Base-by-base conservation (phyloP, 2,329 filamentous ascomycete species). In the Alternaria incomplexa region DNA sequence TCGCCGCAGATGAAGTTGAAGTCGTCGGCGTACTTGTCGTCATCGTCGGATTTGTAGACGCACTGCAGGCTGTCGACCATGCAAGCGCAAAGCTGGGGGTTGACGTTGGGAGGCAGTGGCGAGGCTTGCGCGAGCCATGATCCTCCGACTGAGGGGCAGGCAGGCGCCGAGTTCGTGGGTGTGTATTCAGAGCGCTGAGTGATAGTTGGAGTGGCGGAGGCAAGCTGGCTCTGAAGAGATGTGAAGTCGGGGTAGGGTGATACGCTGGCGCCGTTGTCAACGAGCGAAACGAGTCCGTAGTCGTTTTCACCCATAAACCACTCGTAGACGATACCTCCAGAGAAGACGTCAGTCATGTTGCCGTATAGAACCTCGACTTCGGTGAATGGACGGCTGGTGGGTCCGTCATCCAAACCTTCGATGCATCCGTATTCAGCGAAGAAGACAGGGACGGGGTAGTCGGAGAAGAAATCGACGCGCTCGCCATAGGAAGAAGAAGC, bases 391-490 rank as follows among this genome's bases (percentile, higher is more conserved):
- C 96, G 92, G 67, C 86, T 88, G 76, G 82, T 86, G 25, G 85
- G 58, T 1, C 74, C 73, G 4, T 65, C 73, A 3, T 55, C 30
- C 3, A 77, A 11, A 25, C 71, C 72, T 20, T 68, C 84, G 83
- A 96, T 97, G 89, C 96, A 99, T 73, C 96, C 96, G 77, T 99
- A 99, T 83, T 99, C 96, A 69, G 96, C 95, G 80, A 98, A 97
- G 89, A 99, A 98, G 76, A 93, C 92, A 48, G 96, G 96, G 3
- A 98, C 93, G 3, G 92, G 93, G 85, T 96, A 99, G 79, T 90
- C 88, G 63, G 85, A 81, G 85, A 97, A 98, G 84, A 97, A 96
- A 59, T 92, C 80, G 68, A 93, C 93, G 80, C 95, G 91, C 64
- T 89, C 86, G 69, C 90, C 85, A 82, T 96, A 99, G 45, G 92